Base-by-base conservation (phyloP, 257 asterid species). In the Oldenlandia corymbosa region DNA sequence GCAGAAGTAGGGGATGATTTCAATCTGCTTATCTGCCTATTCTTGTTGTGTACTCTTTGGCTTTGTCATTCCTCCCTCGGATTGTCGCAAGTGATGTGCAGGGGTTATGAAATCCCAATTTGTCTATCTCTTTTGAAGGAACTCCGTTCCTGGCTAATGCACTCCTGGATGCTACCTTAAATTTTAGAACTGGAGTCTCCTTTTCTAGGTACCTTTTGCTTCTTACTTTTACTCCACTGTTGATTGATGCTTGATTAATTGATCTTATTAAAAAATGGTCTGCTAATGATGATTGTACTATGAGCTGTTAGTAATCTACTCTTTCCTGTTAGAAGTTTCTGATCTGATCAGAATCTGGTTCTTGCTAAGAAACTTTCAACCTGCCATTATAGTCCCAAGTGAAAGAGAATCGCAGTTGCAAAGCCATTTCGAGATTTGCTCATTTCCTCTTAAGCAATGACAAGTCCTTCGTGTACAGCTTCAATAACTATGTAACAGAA, bases 1-100 rank as follows among this genome's bases (percentile, higher is more conserved):
- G 85, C 17, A 75, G 84, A 68, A 80, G 83, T 46, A 78, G 84
- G 74, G 67, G 71, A 58, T 70, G 75, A 67, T 36, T 52, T 42
- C 23, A 16, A 34, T 47, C 17, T 32, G 7, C 59, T 75, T 43
- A 23, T 23, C 36, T 53, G 32, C 34, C 36, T 10, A 30, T 26
- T 39, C 34, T 30, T 54, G 60, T 42, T 51, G 21, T 45, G 62
- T 11, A 21, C 52, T 10, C 62, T 60, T 55, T 56, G 41, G 10
- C 39, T 24, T 47, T 46, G 59, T 32, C 24, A 63, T 54, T 26
- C 18, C 30, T 62, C 20, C 4, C 43, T 26, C 31, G 37, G 14
- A 49, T 51, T 32, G 23, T 17, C 47, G n/a, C 52, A 45, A 16
- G 66, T 55, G n/a, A 27, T 37, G 31, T 17, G 24, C 55, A 61